A percentile compares a stretch with the other conserved stretches of the same genome.
These are phyloP conservation scores for Marasmius sp. DNA, from an alignment of 1,284 basidiomycete species.

Conservation along the genomic window DNA sequence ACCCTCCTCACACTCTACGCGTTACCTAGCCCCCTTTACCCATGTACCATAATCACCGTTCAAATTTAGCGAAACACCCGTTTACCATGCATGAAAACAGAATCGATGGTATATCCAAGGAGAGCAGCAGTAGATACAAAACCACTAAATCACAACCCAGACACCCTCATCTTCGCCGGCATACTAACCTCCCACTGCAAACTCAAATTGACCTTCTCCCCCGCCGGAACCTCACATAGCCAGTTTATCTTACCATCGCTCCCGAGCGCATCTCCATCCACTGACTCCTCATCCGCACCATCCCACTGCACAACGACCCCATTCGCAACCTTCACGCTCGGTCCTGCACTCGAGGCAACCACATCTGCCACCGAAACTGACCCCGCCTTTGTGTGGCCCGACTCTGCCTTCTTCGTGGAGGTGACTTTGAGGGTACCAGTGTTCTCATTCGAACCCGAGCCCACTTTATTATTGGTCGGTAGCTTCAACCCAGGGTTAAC, in stretches of 20 bases:
- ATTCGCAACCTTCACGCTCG: slow-evolving; percentile 1
- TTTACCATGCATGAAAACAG: too few species aligned
- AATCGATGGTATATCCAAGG: too few species aligned
- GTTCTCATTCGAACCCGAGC: neutral
- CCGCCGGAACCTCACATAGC: slow-evolving; percentile 9
- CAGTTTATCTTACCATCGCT: slow-evolving; percentile 12
- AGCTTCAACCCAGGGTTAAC: slow-evolving; percentile 19
- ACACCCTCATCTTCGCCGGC: neutral
- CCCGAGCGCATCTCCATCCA: slow-evolving; percentile 8
- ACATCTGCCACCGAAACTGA: neutral
- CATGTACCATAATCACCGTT: too few species aligned
- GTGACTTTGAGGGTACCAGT: neutral
- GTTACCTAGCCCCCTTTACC: too few species aligned
- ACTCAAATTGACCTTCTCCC: slow-evolving; percentile 11
- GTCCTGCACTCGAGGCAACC: neutral
- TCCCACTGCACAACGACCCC: slow-evolving; percentile 12
- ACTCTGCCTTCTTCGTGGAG: neutral
- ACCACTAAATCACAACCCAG: neutral
- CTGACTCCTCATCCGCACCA: slow-evolving; percentile 6
- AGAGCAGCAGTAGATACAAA: neutral
- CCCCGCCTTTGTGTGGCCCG: neutral
- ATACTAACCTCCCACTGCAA: slow-evolving; percentile 11
- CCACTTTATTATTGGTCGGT: neutral
- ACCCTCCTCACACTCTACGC: too few species aligned
- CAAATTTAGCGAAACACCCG: too few species aligned